Evolutionary conservation across 305 asterid species (phyloP).

Genomic region (Solanum chacoense): DNA sequence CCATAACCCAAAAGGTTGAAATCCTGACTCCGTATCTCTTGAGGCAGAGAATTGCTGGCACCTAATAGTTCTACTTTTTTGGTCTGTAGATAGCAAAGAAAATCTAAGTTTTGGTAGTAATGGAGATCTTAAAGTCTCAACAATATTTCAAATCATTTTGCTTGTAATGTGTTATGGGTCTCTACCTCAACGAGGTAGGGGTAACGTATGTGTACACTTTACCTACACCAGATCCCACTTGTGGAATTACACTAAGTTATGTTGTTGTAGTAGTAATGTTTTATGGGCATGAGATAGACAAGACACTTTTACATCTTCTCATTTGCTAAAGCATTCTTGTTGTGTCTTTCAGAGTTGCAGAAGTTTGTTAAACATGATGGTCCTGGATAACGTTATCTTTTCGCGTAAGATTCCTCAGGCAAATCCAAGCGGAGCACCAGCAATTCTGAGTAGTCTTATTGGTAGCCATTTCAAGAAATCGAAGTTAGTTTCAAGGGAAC

Average conservation of each 20-base stretch:
- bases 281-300: not conserved
- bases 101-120: not conserved
- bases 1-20: not conserved
- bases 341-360: conserved; percentile 65
- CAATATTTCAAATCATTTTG: not conserved
- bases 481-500: conserved; percentile 30
- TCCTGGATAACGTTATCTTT: conserved; percentile 54
- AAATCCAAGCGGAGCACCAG: conserved; percentile 39
- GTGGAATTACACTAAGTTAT: not conserved
- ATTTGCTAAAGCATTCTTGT: not conserved
- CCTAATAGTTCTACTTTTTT: not conserved
- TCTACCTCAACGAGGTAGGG: not conserved
- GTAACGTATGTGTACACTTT: not conserved
- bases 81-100: not conserved
- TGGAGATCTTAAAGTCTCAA: not conserved
- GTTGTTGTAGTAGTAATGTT: not conserved
- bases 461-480: conserved; percentile 37
- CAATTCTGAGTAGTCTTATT: conserved; percentile 42
- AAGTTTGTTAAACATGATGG: conserved; percentile 51
- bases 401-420: conserved; percentile 49
- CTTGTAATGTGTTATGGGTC: not conserved
- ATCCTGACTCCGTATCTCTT: not conserved
- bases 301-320: not conserved
- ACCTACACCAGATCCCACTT: not conserved
- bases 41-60: not conserved